Evolutionary conservation across 2,329 filamentous ascomycete species (phyloP).

Genomic region (Rhinocladiella mackenziei): DNA sequence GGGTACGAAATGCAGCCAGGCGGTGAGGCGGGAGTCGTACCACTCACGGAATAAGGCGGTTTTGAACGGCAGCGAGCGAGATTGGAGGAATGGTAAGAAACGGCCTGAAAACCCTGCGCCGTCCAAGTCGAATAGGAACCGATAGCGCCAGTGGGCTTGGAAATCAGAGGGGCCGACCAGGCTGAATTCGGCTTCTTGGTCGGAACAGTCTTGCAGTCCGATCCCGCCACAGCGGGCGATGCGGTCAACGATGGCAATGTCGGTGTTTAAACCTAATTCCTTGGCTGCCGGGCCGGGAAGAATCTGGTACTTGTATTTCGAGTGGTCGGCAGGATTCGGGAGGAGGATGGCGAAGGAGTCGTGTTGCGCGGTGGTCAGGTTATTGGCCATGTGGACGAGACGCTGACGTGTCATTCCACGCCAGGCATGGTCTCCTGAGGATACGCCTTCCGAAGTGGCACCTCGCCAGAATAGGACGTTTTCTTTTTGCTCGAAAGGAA

Average conservation of each 20-base stretch:
- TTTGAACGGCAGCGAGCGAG: constrained; percentile 65
- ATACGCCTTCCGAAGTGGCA: constrained; percentile 55
- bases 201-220: constrained; percentile 46
- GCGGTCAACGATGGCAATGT: constrained; percentile 58
- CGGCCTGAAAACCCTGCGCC: constrained; percentile 63
- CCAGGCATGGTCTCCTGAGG: constrained; percentile 51
- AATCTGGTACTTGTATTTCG: constrained; percentile 54
- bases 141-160: constrained; percentile 59
- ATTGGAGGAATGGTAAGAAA: constrained; percentile 62
- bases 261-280: constrained; percentile 52
- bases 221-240: constrained; percentile 53
- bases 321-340: constrained; percentile 36
- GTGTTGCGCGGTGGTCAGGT: constrained; percentile 45
- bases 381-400: constrained; percentile 65
- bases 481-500: constrained; percentile 58
- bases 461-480: constrained; percentile 71
- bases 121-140: constrained; percentile 70
- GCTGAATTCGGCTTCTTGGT: constrained; percentile 53
- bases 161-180: constrained; percentile 47
- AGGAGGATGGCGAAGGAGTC: constrained; percentile 54
- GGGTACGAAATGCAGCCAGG: constrained; percentile 79
- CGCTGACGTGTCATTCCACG: constrained; percentile 67
- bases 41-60: constrained; percentile 70
- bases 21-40: constrained; percentile 68
- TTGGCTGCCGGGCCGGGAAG: constrained; percentile 42